Conservation (phyloP, 306 rosid species). For the Medicago arabica region DNA sequence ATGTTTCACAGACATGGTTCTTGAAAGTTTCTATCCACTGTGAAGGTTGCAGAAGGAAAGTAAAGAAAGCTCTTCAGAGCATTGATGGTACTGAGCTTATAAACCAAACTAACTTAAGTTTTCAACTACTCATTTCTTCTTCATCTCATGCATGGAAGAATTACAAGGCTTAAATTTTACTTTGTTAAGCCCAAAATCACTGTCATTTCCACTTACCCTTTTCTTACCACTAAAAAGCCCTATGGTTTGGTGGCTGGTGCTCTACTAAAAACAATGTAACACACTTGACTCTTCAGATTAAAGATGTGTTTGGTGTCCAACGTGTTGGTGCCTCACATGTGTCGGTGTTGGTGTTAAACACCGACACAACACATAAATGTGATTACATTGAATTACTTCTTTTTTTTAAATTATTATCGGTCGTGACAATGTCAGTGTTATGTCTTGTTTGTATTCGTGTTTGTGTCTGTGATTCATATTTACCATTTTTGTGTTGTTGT, state of each 20-base stretch:
- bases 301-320: not conserved
- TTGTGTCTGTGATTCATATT: not conserved
- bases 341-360: not conserved
- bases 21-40: constrained; percentile 75
- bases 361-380: not conserved
- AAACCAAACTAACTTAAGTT: constrained; percentile 33
- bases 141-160: constrained; percentile 41
- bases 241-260: not conserved
- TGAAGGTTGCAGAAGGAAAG: constrained; percentile 87
- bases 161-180: constrained; percentile 25
- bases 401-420: not conserved
- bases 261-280: not conserved
- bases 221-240: not conserved
- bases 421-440: not conserved
- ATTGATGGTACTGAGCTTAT: constrained; percentile 68
- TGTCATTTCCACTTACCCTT: not conserved
- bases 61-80: constrained; percentile 76
- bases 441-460: not conserved
- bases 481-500: not conserved
- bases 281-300: not conserved
- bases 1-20: constrained; percentile 54
- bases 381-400: not conserved
- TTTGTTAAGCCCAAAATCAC: constrained; percentile 4
- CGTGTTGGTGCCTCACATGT: too few species aligned
- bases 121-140: not conserved